Evolutionary conservation across 2,329 filamentous ascomycete genomes (phyloP).

Genomic region (Fusarium hainanense): DNA sequence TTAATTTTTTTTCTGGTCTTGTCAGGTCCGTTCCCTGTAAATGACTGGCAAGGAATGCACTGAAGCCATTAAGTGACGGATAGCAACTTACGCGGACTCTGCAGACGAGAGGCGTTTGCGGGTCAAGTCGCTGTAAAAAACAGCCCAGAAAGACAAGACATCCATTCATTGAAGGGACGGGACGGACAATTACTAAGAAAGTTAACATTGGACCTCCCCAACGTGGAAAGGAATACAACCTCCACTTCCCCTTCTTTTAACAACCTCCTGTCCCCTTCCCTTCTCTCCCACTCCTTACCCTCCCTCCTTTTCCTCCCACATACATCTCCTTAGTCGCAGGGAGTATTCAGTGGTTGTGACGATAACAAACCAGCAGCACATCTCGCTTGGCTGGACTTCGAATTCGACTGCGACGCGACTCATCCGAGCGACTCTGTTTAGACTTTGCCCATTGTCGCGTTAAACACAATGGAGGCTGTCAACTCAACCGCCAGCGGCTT

Average conservation of each 20-base stretch:
- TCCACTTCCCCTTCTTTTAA: conserved; percentile 32
- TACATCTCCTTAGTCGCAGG: conserved; percentile 20
- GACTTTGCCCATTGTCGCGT: conserved; percentile 6
- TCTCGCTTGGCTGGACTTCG: conserved; percentile 18
- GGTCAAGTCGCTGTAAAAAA: conserved; percentile 5
- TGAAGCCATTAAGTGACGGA: conserved; percentile 9
- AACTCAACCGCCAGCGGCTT: conserved; percentile 75
- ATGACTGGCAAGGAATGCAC: conserved; percentile 4
- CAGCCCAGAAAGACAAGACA: background rate
- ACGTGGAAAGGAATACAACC: conserved; percentile 27
- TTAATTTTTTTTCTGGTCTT: conserved; percentile 19
- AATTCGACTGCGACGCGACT: conserved; percentile 25
- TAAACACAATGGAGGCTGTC: conserved; percentile 61
- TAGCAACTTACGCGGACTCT: conserved; percentile 3
- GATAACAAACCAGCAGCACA: conserved; percentile 12
- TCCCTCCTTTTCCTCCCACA: conserved; percentile 4
- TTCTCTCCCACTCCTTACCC: background rate
- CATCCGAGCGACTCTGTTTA: background rate
- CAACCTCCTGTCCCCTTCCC: conserved; percentile 7
- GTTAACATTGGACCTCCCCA: conserved; percentile 15
- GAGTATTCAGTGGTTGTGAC: conserved; percentile 32
- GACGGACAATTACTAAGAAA: conserved; percentile 34
- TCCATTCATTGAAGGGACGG: conserved; percentile 3
- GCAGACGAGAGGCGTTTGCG: conserved; percentile 22
- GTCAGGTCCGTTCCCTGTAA: conserved; percentile 13